phyloP scores from a whole-genome alignment of 1,284 basidiomycete genomes.

The Marasmius fiardii region DNA sequence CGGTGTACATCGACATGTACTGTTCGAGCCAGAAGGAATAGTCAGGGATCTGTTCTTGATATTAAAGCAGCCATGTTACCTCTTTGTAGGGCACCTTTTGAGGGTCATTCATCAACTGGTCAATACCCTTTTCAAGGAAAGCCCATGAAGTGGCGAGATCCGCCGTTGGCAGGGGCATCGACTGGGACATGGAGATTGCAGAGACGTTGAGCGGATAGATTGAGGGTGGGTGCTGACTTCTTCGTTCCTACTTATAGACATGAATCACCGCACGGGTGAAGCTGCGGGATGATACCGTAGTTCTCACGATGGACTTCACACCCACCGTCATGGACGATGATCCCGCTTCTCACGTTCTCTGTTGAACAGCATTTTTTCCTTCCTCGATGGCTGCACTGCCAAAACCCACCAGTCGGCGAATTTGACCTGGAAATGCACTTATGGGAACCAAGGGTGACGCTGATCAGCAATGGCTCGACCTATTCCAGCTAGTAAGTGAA shows the following conservation, averaged over 20 bases:
- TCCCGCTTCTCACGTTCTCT: too few relatives aligned
- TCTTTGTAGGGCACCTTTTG: slow-evolving; percentile 87
- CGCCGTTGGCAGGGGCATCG: slow-evolving; percentile 34
- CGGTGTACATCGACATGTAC: slow-evolving; percentile 92
- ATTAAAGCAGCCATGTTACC: slow-evolving; percentile 9
- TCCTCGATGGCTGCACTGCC: too few relatives aligned
- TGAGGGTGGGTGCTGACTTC: too few relatives aligned
- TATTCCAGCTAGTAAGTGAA: neutral
- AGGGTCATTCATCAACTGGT: slow-evolving; percentile 88
- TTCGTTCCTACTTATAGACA: too few relatives aligned
- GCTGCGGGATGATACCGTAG: too few relatives aligned
- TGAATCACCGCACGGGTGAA: too few relatives aligned
- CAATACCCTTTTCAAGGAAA: slow-evolving; percentile 86
- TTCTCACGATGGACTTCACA: too few relatives aligned
- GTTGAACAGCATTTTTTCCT: too few relatives aligned
- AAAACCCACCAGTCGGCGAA: too few relatives aligned
- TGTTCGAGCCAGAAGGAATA: slow-evolving; percentile 14
- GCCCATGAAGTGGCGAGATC: slow-evolving; percentile 84
- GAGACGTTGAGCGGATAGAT: neutral
- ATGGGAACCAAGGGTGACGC: neutral
- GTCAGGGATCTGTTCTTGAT: neutral
- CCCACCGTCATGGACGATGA: too few relatives aligned
- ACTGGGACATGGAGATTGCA: slow-evolving; percentile 12
- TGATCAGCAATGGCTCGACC: neutral
- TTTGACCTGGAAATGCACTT: too few relatives aligned